Percentiles rank a stretch among this genome's conserved stretches.
These are phyloP conservation scores for Solanum sparsipilum DNA, from an alignment of 257 asterid genomes.

Conservation along the genomic window DNA sequence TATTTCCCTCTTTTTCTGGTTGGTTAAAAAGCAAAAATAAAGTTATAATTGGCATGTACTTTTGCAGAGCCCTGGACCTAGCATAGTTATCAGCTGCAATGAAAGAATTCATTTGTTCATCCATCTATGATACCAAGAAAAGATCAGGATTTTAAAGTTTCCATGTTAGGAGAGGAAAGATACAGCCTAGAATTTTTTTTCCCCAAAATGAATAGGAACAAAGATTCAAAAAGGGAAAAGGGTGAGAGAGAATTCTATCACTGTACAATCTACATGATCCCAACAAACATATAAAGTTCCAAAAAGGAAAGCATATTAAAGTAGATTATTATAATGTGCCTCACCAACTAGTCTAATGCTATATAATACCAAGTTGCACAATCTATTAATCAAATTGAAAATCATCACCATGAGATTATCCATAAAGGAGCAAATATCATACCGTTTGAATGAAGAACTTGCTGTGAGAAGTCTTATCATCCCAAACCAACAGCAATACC, in stretches of 20 bases:
- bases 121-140: neutral
- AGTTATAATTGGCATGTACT: neutral
- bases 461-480: constrained; percentile 89
- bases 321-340: neutral
- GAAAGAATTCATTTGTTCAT: neutral
- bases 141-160: neutral
- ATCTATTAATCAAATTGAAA: neutral
- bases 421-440: neutral
- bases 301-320: neutral
- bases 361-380: neutral
- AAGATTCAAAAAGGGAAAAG: neutral
- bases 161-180: neutral
- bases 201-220: neutral
- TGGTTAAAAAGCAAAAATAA: neutral
- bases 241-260: neutral
- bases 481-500: constrained; percentile 92
- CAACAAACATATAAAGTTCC: neutral
- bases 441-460: constrained; percentile 75
- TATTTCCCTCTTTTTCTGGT: neutral
- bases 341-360: constrained; percentile 1
- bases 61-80: neutral
- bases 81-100: neutral
- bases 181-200: neutral
- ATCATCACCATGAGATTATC: neutral
- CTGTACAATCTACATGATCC: neutral